These are phyloP conservation scores for Aegilops umbellulata DNA, from an alignment of 176 grass and related monocot species.

Conservation along the genomic window DNA sequence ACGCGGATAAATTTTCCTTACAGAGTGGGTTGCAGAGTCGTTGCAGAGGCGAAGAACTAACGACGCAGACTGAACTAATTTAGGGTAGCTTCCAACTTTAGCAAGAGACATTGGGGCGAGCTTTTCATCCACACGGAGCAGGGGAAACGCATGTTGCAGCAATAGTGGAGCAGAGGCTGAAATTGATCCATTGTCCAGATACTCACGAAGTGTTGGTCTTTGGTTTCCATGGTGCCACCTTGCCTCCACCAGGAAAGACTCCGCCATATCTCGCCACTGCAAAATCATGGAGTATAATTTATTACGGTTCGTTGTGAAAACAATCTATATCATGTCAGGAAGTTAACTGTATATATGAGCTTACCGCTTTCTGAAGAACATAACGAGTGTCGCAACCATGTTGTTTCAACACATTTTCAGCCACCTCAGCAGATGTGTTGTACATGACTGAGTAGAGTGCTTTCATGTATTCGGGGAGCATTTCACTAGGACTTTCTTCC, in stretches of 20 bases:
- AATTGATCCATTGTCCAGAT: conserved; percentile 49
- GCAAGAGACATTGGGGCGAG: background rate
- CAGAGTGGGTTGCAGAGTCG: conserved; percentile 34
- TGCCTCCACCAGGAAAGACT: conserved; percentile 34
- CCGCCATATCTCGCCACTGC: conserved; percentile 45
- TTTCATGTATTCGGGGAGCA: conserved; percentile 47
- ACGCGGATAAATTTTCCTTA: background rate
- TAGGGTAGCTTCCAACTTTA: conserved; percentile 18
- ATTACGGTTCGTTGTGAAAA: background rate
- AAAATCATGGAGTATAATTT: background rate
- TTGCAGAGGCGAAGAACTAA: conserved; percentile 30
- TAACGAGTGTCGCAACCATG: conserved; percentile 21
- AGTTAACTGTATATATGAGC: background rate
- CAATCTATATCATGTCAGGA: background rate
- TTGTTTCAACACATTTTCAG: conserved; percentile 10
- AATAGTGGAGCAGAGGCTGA: conserved; percentile 7
- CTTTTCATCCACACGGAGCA: background rate
- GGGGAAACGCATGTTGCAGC: conserved; percentile 10
- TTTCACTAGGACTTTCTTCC: conserved; percentile 19
- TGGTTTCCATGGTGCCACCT: conserved; percentile 31
- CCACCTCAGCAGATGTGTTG: conserved; percentile 34
- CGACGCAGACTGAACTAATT: conserved; percentile 12
- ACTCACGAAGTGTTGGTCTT: conserved; percentile 20
- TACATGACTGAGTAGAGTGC: conserved; percentile 30
- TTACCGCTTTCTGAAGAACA: conserved; percentile 31